Evolutionary conservation across 345 rosid species (phyloP), one percentile per base, ranked within the genome.

Genomic region (Melastoma malabathricum): DNA sequence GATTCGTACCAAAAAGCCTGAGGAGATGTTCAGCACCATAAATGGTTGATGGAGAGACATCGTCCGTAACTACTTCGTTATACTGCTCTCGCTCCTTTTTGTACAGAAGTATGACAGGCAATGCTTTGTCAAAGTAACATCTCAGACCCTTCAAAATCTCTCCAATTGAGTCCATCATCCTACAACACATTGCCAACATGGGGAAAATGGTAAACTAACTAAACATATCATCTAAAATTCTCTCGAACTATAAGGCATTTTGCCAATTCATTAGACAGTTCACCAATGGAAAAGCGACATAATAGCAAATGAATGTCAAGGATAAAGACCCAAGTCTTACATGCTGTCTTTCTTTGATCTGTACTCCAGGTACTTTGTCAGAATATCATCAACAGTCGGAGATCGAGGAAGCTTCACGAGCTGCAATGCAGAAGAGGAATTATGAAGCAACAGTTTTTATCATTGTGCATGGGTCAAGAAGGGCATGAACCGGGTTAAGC

Each of bases 341-440:
- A 67, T 66, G 72, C 83, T 86, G 60, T 87, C 97, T 67, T 92
- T 87, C 75, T 87, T 92, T 62, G 84, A 79, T 66, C 72, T 75
- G 80, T 82, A 69, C 31, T 87, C 95, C 16, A 84, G 84, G 73
- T 82, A 87, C 64, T 79, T 87, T 4, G 88, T 59, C 67, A 92
- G 69, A 60, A 92, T 78, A 50, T 88, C 94, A 72, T 92, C 97
- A 25, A 92, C 82, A 62, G 45, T 92, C 18, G 97, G 95, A 7
- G 85, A 74, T 6, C 97, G 80, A 2, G 99, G 99, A 74, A 92
- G 94, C 72, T 81, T 88, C 65, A 92, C 77, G 68, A 87, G 82
- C 99, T 92, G 79, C 72, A 70, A 48, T 54, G 41, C 18, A 57
- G 54, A 46, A 64, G 27, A 44, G 13, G 57, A 48, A 48, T 16